phyloP scores from a whole-genome alignment of 352 stramenopile species.

The Phytophthora kernoviae region DNA sequence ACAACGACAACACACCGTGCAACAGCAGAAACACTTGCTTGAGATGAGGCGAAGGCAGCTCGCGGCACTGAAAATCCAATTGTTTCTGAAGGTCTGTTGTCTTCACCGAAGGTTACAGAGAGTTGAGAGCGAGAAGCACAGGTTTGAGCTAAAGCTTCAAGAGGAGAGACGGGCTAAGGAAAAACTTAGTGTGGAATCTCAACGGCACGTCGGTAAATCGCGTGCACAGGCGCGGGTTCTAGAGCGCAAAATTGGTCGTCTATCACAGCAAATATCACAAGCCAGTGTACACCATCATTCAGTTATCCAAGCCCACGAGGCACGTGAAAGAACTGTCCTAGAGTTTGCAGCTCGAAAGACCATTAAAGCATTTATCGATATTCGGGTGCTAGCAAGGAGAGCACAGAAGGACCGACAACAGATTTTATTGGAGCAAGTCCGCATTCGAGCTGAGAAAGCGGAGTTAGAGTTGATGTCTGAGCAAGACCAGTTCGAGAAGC shows the following conservation, averaged over 20 bases:
- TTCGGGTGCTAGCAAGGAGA: constrained; percentile 15
- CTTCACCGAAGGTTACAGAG: constrained; percentile 35
- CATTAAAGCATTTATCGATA: constrained; percentile 48
- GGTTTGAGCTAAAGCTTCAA: constrained; percentile 19
- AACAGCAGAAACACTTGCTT: constrained; percentile 32
- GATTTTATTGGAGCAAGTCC: constrained; percentile 15
- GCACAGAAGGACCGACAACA: constrained; percentile 13
- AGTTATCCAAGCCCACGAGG: constrained; percentile 21
- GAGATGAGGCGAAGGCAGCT: constrained; percentile 28
- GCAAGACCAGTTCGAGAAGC: constrained; percentile 40
- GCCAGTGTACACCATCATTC: constrained; percentile 13
- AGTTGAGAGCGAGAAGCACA: constrained; percentile 21
- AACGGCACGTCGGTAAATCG: constrained; percentile 24
- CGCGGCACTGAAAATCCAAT: constrained; percentile 43
- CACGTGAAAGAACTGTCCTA: constrained; percentile 15
- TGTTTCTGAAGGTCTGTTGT: constrained; percentile 38
- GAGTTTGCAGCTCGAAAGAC: constrained; percentile 28
- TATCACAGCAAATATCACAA: constrained; percentile 18
- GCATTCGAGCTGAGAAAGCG: constrained; percentile 33
- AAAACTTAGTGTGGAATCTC: constrained; percentile 12
- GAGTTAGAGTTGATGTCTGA: constrained; percentile 45
- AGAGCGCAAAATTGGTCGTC: constrained; percentile 33
- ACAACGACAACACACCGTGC: constrained; percentile 35
- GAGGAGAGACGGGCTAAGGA: constrained; percentile 25
- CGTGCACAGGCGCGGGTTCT: constrained; percentile 42